A percentile compares a stretch with the other conserved stretches of the same genome.
Evolutionary conservation across 371 early-diverging fungal species (phyloP).

Genomic region (Syncephalastrum sp.): DNA sequence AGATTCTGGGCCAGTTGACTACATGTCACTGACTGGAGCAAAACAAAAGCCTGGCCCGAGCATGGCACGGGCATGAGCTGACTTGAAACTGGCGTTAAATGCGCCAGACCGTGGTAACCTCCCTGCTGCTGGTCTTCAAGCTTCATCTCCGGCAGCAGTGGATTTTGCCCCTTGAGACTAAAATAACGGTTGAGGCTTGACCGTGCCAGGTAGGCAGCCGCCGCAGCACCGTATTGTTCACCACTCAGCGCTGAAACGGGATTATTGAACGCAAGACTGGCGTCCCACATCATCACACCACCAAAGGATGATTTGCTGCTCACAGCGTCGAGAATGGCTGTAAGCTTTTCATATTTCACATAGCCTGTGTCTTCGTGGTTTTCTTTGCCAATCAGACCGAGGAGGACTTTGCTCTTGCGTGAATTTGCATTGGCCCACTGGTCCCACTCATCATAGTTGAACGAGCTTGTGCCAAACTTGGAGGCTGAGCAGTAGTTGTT

Average conservation of each 20-base stretch:
- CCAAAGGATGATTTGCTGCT: conserved; percentile 38
- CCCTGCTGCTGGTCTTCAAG: no score
- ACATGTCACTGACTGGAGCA: conserved; percentile 17
- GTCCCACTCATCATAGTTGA: conserved; percentile 64
- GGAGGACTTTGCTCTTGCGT: conserved; percentile 36
- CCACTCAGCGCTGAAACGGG: conserved; percentile 20
- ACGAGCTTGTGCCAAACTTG: conserved; percentile 26
- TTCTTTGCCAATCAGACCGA: conserved; percentile 57
- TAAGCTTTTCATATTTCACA: conserved; percentile 36
- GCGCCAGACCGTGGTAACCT: no score
- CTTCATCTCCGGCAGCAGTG: no score
- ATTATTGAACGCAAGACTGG: conserved; percentile 27
- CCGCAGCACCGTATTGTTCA: conserved; percentile 28
- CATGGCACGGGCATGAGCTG: conserved; percentile 10
- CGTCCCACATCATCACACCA: conserved; percentile 26
- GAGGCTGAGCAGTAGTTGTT: conserved; percentile 61
- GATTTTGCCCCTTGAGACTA: no score
- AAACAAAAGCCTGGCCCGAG: conserved; percentile 18
- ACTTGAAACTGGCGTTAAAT: background rate
- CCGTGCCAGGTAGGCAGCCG: conserved; percentile 20
- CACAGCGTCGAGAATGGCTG: conserved; percentile 37
- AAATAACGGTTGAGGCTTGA: conserved; percentile 4
- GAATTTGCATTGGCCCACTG: conserved; percentile 36
- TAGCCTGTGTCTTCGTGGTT: conserved; percentile 57
- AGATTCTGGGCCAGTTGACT: conserved; percentile 17